phyloP scores from a whole-genome alignment of 2,329 filamentous ascomycete species.

The Sporothrix curviconia region DNA sequence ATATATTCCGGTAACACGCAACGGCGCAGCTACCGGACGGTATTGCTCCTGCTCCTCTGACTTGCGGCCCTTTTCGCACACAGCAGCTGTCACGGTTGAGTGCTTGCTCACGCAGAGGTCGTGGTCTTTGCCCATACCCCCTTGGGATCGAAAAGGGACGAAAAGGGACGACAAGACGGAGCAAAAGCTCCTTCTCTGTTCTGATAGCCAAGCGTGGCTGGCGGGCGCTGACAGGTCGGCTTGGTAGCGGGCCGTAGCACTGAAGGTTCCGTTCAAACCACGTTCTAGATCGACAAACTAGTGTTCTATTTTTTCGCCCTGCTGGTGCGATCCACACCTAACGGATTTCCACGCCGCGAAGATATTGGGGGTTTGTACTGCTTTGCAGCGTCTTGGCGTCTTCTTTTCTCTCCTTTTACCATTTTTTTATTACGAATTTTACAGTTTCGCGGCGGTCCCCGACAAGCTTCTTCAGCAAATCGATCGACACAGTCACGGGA shows the following conservation, averaged over 20 bases:
- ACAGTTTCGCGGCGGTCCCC: no score
- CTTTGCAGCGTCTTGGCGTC: no score
- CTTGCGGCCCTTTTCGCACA: constrained; percentile 1
- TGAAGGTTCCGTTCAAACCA: not conserved
- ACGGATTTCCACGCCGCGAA: no score
- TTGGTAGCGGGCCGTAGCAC: constrained; percentile 8
- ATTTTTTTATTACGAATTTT: no score
- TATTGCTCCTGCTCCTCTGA: not conserved
- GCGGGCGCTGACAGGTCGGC: constrained; percentile 12
- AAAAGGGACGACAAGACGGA: constrained; percentile 11
- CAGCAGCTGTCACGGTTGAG: no score
- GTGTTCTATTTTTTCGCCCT: not conserved
- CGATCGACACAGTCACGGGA: no score
- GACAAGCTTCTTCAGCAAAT: no score
- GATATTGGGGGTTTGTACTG: no score
- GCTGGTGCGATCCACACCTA: no score
- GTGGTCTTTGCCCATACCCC: not conserved
- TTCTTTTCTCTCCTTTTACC: no score
- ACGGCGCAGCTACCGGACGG: not conserved
- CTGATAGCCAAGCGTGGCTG: constrained; percentile 15
- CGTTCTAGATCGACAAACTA: constrained; percentile 4
- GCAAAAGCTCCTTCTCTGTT: constrained; percentile 16
- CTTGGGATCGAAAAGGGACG: not conserved
- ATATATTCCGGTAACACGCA: not conserved
- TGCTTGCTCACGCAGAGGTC: not conserved